Conservation (phyloP, 2,329 filamentous ascomycete genomes). For the Fusarium bactridioides region DNA sequence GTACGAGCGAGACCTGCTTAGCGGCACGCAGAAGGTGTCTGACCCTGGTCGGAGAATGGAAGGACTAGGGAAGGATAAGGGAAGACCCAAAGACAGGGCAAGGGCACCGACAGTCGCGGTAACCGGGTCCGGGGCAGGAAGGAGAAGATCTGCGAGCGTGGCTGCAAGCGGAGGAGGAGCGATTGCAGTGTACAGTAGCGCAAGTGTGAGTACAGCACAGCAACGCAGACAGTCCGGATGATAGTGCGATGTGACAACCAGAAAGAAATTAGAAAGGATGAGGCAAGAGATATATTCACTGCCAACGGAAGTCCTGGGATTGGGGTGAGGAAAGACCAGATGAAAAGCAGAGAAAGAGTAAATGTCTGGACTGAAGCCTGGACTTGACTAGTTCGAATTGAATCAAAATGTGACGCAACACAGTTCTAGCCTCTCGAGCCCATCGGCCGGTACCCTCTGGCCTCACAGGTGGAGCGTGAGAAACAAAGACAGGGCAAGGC, state of each 20-base stretch:
- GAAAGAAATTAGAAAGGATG: background rate
- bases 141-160: constrained; percentile 38
- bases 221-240: background rate
- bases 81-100: constrained; percentile 30
- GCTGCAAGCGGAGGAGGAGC: constrained; percentile 37
- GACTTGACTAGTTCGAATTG: background rate
- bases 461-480: constrained; percentile 14
- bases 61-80: constrained; percentile 36
- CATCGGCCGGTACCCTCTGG: background rate
- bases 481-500: constrained; percentile 5
- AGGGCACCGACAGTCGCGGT: constrained; percentile 32
- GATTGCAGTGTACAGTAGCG: constrained; percentile 24
- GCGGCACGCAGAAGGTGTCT: constrained; percentile 34
- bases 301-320: background rate
- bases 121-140: constrained; percentile 35
- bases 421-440: background rate
- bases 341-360: background rate
- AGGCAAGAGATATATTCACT: background rate
- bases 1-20: constrained; percentile 30
- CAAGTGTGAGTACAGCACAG: background rate
- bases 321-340: background rate
- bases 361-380: background rate
- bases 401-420: constrained; percentile 5
- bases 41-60: constrained; percentile 35
- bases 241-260: constrained; percentile 23